Percentiles rank a stretch among this genome's conserved stretches.
phyloP scores from a whole-genome alignment of 2,329 filamentous ascomycete genomes.

The Rhynchosporium agropyri region DNA sequence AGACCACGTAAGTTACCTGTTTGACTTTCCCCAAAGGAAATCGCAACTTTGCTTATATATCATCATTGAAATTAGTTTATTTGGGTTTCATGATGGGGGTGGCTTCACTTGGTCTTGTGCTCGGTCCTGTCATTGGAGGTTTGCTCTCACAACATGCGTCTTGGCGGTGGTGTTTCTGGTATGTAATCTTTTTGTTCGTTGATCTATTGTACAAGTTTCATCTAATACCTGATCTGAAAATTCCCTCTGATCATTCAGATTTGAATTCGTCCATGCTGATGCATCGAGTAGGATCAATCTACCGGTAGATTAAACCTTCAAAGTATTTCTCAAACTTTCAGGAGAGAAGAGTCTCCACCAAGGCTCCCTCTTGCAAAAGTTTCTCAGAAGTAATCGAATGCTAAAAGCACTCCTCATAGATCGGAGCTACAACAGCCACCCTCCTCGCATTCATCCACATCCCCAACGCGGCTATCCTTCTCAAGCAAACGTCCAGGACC shows the following conservation, averaged over 20 bases:
- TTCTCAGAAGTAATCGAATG: background rate
- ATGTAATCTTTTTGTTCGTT: background rate
- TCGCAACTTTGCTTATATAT: background rate
- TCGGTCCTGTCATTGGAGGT: slow-evolving; percentile 40
- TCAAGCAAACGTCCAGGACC: slow-evolving; percentile 12
- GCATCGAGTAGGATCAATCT: background rate
- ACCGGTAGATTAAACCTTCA: background rate
- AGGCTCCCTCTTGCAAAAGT: background rate
- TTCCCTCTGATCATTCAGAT: no score
- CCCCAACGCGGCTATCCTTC: slow-evolving; percentile 29
- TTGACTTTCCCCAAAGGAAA: no score
- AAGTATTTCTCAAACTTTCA: no score
- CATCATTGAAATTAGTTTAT: background rate
- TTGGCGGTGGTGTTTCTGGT: slow-evolving; percentile 44
- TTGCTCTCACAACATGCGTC: slow-evolving; percentile 42
- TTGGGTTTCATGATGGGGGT: slow-evolving; percentile 14
- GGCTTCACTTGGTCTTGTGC: slow-evolving; percentile 9
- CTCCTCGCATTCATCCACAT: slow-evolving; percentile 45
- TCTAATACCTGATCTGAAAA: no score
- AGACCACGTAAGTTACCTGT: background rate
- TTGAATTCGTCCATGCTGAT: no score
- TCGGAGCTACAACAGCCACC: slow-evolving; percentile 43
- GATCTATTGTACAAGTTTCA: background rate
- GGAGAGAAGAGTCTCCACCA: no score
- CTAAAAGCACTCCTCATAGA: slow-evolving; percentile 25